Percentiles rank a stretch among this genome's conserved stretches.
phyloP scores from a whole-genome alignment of 2,329 filamentous ascomycete species.

The Aspergillus phoenicis region DNA sequence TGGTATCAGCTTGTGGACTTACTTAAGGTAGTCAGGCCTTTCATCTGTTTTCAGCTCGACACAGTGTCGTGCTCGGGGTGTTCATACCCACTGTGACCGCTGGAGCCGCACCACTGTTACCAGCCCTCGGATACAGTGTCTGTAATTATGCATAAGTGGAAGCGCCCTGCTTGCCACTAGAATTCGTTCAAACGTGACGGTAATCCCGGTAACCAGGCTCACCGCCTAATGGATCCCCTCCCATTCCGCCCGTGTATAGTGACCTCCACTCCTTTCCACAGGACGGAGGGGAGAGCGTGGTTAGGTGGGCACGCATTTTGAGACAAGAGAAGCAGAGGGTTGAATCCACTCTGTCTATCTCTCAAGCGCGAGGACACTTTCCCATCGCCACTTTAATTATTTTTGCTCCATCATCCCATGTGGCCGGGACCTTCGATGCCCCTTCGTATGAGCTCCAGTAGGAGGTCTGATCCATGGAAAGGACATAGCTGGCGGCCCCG shows the following conservation, averaged over 20 bases:
- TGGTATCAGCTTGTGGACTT: background rate
- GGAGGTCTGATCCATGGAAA: constrained; percentile 21
- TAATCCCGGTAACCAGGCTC: background rate
- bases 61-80: background rate
- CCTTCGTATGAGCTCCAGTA: constrained; percentile 13
- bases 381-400: constrained; percentile 16
- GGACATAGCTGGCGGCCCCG: background rate
- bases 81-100: background rate
- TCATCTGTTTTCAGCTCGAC: constrained; percentile 13
- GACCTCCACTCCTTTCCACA: constrained; percentile 4
- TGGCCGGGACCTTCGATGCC: constrained; percentile 3
- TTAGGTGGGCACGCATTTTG: too few species aligned
- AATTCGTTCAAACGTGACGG: background rate
- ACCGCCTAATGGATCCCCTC: constrained; percentile 2
- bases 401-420: constrained; percentile 1
- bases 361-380: background rate
- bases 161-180: background rate
- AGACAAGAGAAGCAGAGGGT: background rate
- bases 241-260: constrained; percentile 1
- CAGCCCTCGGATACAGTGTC: background rate
- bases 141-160: background rate
- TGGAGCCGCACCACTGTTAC: constrained; percentile 6
- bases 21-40: background rate
- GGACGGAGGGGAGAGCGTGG: background rate
- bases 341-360: background rate